Conservation (phyloP, 148 eudicot species). For the Dianthus caryophyllus region DNA sequence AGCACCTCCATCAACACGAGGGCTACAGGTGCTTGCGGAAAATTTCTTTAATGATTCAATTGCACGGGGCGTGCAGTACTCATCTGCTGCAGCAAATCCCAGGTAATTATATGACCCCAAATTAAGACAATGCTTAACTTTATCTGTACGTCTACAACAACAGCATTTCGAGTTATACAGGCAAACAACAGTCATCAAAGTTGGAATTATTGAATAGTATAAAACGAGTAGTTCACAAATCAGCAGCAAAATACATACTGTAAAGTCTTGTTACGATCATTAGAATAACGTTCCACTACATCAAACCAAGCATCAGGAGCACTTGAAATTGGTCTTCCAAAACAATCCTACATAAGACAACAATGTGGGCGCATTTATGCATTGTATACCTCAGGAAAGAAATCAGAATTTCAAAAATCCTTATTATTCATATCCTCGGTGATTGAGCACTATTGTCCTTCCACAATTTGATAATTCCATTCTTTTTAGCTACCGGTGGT, state of each 20-base stretch:
- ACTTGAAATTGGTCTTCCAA: slow-evolving; percentile 91
- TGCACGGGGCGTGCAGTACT: slow-evolving; percentile 89
- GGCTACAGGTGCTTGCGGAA: slow-evolving; percentile 70
- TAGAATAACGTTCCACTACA: slow-evolving; percentile 91
- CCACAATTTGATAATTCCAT: too few species aligned
- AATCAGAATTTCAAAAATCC: background rate
- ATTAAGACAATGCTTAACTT: slow-evolving; percentile 66
- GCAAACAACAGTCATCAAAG: background rate
- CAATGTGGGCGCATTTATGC: too few species aligned
- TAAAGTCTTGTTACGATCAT: slow-evolving; percentile 85
- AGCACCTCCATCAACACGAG: slow-evolving; percentile 94
- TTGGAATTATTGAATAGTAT: background rate
- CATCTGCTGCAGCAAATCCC: slow-evolving; percentile 97
- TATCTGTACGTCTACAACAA: slow-evolving; percentile 66
- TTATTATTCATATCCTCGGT: background rate
- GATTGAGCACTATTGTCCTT: background rate
- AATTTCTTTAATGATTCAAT: slow-evolving; percentile 67
- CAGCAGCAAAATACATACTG: slow-evolving; percentile 41
- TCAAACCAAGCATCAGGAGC: slow-evolving; percentile 99
- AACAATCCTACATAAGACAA: slow-evolving; percentile 58
- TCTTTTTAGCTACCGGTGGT: too few species aligned
- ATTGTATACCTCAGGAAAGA: too few species aligned
- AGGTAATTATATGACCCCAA: slow-evolving; percentile 99
- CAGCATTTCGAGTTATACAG: background rate
- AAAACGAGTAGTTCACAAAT: background rate